Base-by-base conservation (phyloP, 352 stramenopile species). In the Globisporangium irregulare region DNA sequence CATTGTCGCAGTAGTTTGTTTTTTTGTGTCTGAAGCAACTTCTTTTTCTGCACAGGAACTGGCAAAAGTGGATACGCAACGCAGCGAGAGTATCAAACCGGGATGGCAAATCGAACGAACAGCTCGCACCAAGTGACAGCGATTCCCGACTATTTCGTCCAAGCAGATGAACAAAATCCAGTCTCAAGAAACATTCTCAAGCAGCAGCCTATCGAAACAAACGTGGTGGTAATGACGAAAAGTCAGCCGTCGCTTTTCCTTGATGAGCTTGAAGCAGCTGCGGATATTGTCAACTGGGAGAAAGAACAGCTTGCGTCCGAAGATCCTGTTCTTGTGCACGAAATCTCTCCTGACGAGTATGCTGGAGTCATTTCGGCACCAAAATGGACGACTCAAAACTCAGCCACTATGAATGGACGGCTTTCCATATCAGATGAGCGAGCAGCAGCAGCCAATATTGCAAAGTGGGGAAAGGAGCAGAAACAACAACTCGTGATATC, bases 401-500 rank as follows among this genome's bases (percentile, higher is more conserved):
- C 24, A 15, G 48, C n/a, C 43, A 14, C 18, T 59, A 15, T 15
- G 20, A 25, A 36, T 22, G 14, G 25, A 25, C 12, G 3, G 50
- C 51, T 74, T 58, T 43, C 59, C 7, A 64, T 81, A 48, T 73
- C 71, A 6, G 68, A 82, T 59, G 76, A 86, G 38, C 56, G 83
- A 15, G 69, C 69, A 41, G 75, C 71, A 20, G 79, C 75, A 2
- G 79, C 74, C 34, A 74, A 84, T 66, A 74, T 85, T 18, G 72
- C 81, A 66, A 71, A 74, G 56, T 85, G 78, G 75, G 79, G 84
- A 62, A 66, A 74, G 22, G 65, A 86, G 29, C 73, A 84, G 64
- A 78, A 72, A 12, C 58, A 56, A 7, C 55, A 48, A 8, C 64
- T 61, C 51, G 68, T 70, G 66, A 55, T 71, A 5, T 48, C 53